phyloP scores from a whole-genome alignment of 2,329 filamentous ascomycete species.

The Xylariaceae sp. region DNA sequence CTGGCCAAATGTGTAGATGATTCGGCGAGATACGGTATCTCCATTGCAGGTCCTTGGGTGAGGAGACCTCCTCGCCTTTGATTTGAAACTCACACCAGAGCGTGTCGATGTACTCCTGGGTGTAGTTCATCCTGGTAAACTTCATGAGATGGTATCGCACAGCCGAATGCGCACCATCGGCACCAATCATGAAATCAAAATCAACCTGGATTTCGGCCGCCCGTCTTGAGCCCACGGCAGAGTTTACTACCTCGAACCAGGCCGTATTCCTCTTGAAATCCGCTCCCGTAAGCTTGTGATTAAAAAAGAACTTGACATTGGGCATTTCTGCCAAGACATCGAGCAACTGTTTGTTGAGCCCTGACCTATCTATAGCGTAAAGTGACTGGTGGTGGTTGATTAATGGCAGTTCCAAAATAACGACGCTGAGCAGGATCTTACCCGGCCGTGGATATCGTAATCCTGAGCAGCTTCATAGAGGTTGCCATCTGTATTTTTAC shows the following conservation, averaged over 20 bases:
- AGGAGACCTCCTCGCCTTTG: constrained; percentile 43
- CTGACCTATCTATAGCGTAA: constrained; percentile 79
- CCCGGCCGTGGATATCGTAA: constrained; percentile 86
- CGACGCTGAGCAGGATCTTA: constrained; percentile 40
- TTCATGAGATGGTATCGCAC: constrained; percentile 96
- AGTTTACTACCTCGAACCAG: constrained; percentile 72
- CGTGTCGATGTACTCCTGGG: constrained; percentile 93
- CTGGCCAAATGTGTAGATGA: constrained; percentile 97
- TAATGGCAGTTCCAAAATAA: neutral
- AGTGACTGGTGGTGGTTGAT: constrained; percentile 58
- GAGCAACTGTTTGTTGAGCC: constrained; percentile 78
- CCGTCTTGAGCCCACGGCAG: constrained; percentile 40
- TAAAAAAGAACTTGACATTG: constrained; percentile 90
- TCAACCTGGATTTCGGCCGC: constrained; percentile 71
- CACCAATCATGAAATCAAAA: constrained; percentile 94
- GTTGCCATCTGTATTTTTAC: constrained; percentile 59
- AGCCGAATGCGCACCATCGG: constrained; percentile 91
- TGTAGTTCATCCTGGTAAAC: constrained; percentile 82
- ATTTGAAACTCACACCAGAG: constrained; percentile 97
- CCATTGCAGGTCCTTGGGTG: constrained; percentile 32
- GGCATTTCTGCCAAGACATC: constrained; percentile 79
- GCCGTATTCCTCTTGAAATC: constrained; percentile 77
- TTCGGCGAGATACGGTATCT: constrained; percentile 82
- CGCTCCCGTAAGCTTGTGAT: constrained; percentile 87
- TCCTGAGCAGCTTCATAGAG: constrained; percentile 78